Conservation (phyloP, 192 early-diverging fungal species). For the Endogone sp. region DNA sequence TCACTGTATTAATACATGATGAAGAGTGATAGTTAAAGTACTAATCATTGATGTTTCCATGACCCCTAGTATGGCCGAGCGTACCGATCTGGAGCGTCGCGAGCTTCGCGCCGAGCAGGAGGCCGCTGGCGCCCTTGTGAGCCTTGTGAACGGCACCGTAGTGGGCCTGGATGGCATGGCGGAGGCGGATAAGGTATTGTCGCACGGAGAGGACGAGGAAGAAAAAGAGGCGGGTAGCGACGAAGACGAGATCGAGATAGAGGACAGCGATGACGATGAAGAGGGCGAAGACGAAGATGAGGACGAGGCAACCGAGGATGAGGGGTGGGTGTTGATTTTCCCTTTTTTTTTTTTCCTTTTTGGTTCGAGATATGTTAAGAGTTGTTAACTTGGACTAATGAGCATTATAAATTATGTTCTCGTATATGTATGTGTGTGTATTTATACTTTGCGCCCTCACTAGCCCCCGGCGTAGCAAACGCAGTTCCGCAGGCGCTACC, state of each 20-base stretch:
- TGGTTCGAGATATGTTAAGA: too few species aligned
- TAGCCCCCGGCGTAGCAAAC: constrained; percentile 14
- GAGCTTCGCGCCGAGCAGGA: background rate
- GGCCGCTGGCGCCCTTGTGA: background rate
- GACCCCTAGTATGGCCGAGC: constrained; percentile 15
- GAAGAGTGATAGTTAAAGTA: too few species aligned
- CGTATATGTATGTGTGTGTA: background rate
- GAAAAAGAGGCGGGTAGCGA: background rate
- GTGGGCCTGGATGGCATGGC: constrained; percentile 10
- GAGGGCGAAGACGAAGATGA: constrained; percentile 31
- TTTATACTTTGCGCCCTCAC: background rate
- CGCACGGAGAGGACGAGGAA: background rate
- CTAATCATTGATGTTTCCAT: background rate
- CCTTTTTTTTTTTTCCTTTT: background rate
- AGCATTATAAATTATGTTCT: constrained; percentile 1
- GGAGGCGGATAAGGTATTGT: background rate
- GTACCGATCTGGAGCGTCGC: constrained; percentile 38
- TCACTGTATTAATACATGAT: too few species aligned
- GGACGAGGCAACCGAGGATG: constrained; percentile 13
- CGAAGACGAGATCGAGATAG: constrained; percentile 3
- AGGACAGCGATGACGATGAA: constrained; percentile 21
- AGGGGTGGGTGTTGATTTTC: background rate
- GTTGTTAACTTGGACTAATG: too few species aligned
- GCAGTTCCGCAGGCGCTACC: constrained; percentile 19
- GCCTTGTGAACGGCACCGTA: background rate